These are phyloP conservation scores for Coemansia sp. DNA, from an alignment of 192 early-diverging fungal species.

Conservation along the genomic window DNA sequence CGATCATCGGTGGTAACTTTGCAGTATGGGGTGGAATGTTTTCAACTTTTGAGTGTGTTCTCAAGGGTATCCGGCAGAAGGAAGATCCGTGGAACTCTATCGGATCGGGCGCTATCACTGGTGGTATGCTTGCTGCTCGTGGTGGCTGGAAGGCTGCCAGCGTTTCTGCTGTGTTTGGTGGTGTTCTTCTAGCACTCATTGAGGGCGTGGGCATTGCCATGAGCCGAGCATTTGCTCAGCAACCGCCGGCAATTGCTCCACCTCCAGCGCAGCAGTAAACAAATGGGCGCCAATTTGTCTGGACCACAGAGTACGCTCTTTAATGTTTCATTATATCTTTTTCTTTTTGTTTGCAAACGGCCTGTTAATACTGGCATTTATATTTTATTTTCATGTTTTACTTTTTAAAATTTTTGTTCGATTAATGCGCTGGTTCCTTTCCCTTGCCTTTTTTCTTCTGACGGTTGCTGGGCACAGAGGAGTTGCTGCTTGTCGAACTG, in stretches of 20 bases:
- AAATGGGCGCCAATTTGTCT: neutral
- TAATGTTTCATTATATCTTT: neutral
- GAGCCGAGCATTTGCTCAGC: slow-evolving; percentile 64
- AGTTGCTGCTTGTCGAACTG: neutral
- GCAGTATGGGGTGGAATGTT: slow-evolving; percentile 99
- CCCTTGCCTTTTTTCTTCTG: slow-evolving; percentile 24
- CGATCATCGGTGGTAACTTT: slow-evolving; percentile 97
- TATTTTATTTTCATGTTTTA: neutral
- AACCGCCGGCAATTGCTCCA: slow-evolving; percentile 57
- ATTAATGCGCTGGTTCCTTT: slow-evolving; percentile 34
- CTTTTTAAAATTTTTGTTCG: neutral
- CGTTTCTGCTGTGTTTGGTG: slow-evolving; percentile 89
- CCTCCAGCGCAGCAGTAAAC: slow-evolving; percentile 25
- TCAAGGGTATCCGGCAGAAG: slow-evolving; percentile 93
- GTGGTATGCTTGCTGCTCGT: slow-evolving; percentile 91
- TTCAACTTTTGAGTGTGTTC: slow-evolving; percentile 93
- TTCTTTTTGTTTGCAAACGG: no score
- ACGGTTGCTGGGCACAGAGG: neutral
- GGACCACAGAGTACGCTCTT: neutral
- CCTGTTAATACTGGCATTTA: no score
- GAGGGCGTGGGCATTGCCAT: slow-evolving; percentile 91
- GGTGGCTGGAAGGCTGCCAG: slow-evolving; percentile 71
- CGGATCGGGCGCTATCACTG: slow-evolving; percentile 89
- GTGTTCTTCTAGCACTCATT: slow-evolving; percentile 88
- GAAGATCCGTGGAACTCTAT: slow-evolving; percentile 99